A percentile compares a stretch with the other conserved stretches of the same genome.
Evolutionary conservation across 352 stramenopile species (phyloP).

Genomic region (Phytophthora uliginosa): DNA sequence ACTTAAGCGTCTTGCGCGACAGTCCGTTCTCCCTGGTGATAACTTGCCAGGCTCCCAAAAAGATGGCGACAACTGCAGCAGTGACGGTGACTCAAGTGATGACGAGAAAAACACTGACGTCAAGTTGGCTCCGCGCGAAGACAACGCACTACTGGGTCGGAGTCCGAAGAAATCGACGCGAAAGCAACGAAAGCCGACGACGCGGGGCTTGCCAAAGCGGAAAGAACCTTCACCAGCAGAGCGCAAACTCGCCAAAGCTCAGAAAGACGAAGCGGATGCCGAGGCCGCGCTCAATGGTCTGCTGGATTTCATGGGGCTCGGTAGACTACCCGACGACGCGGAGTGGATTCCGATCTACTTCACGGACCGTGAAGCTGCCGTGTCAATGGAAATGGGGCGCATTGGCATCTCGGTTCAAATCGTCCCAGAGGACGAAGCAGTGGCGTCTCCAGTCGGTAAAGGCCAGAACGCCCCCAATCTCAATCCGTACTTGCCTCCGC

Average conservation of each 20-base stretch:
- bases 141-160: slow-evolving; percentile 46
- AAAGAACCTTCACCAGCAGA: slow-evolving; percentile 21
- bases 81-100: slow-evolving; percentile 28
- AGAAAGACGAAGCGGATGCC: slow-evolving; percentile 66
- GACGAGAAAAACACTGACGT: slow-evolving; percentile 11
- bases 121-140: slow-evolving; percentile 33
- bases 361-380: slow-evolving; percentile 71
- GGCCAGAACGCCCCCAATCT: slow-evolving; percentile 90
- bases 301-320: slow-evolving; percentile 80
- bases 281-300: slow-evolving; percentile 72
- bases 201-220: neutral
- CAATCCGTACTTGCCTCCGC: slow-evolving; percentile 92
- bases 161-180: slow-evolving; percentile 19
- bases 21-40: neutral
- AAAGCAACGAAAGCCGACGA: neutral
- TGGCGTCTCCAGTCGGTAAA: slow-evolving; percentile 76
- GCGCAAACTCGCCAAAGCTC: slow-evolving; percentile 36
- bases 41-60: neutral
- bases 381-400: slow-evolving; percentile 75
- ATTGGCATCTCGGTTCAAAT: slow-evolving; percentile 83
- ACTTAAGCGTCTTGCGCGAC: slow-evolving; percentile 45
- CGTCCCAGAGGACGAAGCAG: slow-evolving; percentile 86
- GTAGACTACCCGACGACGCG: slow-evolving; percentile 75
- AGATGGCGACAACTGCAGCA: neutral
- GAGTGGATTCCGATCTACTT: slow-evolving; percentile 86